These are phyloP conservation scores for Plasmodium vivax DNA, from an alignment of 169 alveolate genomes.

Conservation along the genomic window DNA sequence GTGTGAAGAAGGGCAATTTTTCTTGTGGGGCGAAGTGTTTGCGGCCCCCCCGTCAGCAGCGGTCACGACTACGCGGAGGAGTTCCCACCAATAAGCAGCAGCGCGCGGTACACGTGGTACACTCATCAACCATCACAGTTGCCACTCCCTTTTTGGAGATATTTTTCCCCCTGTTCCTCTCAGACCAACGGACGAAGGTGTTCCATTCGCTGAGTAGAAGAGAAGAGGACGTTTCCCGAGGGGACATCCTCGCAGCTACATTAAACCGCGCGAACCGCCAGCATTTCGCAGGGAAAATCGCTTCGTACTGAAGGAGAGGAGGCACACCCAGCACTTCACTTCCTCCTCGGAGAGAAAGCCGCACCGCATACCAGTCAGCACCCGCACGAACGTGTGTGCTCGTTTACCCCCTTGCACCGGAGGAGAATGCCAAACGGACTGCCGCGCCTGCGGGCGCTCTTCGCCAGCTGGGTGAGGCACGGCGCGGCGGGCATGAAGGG, in stretches of 20 bases:
- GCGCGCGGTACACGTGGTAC: not conserved
- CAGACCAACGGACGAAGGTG: not conserved
- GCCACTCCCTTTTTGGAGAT: not conserved
- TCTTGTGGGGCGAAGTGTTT: not conserved
- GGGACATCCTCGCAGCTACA: not conserved
- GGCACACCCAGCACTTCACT: not conserved
- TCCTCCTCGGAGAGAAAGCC: not conserved
- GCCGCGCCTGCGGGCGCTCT: not conserved
- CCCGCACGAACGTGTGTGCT: not conserved
- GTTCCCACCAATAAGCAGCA: not conserved
- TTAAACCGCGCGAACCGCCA: not conserved
- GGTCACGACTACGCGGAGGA: not conserved
- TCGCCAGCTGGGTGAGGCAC: not conserved
- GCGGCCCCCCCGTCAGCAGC: not conserved
- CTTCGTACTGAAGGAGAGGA: not conserved
- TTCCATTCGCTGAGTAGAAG: not conserved
- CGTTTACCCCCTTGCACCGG: not conserved
- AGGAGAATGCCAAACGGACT: not conserved
- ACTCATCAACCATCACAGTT: not conserved
- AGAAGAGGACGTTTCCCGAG: not conserved
- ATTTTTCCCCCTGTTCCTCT: not conserved
- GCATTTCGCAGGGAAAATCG: not conserved
- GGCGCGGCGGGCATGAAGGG: not conserved
- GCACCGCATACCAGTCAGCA: not conserved
- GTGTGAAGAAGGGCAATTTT: not conserved